A percentile compares a stretch with the other conserved stretches of the same genome.
phyloP scores from a whole-genome alignment of 768 basidiomycete species.

The Tephrocybe sp. region DNA sequence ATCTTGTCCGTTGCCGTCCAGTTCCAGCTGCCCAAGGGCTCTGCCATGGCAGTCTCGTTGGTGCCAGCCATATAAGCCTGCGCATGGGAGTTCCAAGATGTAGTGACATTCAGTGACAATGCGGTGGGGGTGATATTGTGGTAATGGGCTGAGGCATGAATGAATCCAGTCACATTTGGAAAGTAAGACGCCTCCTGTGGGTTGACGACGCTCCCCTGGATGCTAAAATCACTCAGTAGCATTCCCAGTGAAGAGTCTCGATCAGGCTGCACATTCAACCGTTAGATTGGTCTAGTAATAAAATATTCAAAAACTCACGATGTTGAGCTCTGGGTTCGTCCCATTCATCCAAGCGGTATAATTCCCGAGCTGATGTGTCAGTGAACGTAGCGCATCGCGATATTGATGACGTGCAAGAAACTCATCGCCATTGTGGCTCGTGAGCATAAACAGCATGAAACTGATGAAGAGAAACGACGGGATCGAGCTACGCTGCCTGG shows the following conservation, averaged over 20 bases:
- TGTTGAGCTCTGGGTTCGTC: constrained; percentile 59
- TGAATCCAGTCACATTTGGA: constrained; percentile 76
- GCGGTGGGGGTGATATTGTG: constrained; percentile 62
- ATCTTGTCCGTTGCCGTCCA: constrained; percentile 67
- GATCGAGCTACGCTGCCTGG: constrained; percentile 57
- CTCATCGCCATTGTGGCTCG: constrained; percentile 72
- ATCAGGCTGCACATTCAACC: constrained; percentile 39
- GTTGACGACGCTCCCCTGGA: constrained; percentile 44
- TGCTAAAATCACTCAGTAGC: constrained; percentile 49
- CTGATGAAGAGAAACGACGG: constrained; percentile 74
- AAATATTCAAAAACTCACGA: constrained; percentile 39
- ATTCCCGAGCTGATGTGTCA: constrained; percentile 66
- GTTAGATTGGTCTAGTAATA: not conserved
- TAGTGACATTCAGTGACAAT: constrained; percentile 35
- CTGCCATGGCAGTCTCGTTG: constrained; percentile 50
- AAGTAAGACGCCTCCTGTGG: constrained; percentile 59
- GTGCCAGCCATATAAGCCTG: constrained; percentile 46
- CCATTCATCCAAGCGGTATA: constrained; percentile 77
- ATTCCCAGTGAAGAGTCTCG: constrained; percentile 41
- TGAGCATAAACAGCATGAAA: constrained; percentile 78
- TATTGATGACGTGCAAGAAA: constrained; percentile 63
- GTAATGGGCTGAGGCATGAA: constrained; percentile 60
- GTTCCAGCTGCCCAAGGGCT: constrained; percentile 61
- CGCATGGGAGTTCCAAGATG: constrained; percentile 52
- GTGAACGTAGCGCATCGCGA: constrained; percentile 57